phyloP scores from a whole-genome alignment of 2,329 filamentous ascomycete genomes.

The Pseudogymnoascus sp. region DNA sequence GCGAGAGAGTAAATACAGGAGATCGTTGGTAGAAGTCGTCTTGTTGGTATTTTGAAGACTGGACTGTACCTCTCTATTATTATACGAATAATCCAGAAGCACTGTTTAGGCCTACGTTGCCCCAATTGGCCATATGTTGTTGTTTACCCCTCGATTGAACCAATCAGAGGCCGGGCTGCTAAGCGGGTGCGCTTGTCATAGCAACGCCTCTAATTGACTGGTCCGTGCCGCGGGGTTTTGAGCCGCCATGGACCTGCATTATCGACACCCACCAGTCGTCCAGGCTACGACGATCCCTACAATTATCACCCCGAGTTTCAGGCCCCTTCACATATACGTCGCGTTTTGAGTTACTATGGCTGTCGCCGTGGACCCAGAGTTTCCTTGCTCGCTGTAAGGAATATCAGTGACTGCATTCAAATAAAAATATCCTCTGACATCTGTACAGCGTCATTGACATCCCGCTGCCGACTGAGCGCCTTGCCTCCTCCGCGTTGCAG shows the following conservation, averaged over 20 bases:
- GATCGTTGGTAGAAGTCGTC: background rate
- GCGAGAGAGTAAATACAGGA: slow-evolving; percentile 6
- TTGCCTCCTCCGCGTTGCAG: slow-evolving; percentile 66
- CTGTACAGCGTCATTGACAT: slow-evolving; percentile 22
- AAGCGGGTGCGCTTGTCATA: slow-evolving; percentile 7
- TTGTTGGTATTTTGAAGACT: slow-evolving; percentile 3
- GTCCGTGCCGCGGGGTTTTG: slow-evolving; percentile 5
- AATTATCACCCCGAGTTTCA: slow-evolving; percentile 1
- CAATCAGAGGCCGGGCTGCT: background rate
- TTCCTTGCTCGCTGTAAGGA: slow-evolving; percentile 56
- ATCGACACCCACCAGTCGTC: slow-evolving; percentile 3
- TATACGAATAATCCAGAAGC: slow-evolving; percentile 7
- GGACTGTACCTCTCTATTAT: slow-evolving; percentile 7
- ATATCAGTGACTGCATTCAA: slow-evolving; percentile 8
- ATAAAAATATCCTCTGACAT: background rate
- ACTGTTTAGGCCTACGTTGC: slow-evolving; percentile 3
- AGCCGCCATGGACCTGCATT: slow-evolving; percentile 4
- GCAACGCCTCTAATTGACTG: slow-evolving; percentile 7
- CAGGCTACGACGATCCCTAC: slow-evolving; percentile 6
- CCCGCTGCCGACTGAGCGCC: slow-evolving; percentile 71
- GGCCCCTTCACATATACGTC: background rate
- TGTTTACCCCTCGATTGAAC: slow-evolving; percentile 5
- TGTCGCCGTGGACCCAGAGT: slow-evolving; percentile 34
- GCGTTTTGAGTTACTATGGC: slow-evolving; percentile 1
- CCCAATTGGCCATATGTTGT: slow-evolving; percentile 9